phyloP scores from a whole-genome alignment of 2,329 filamentous ascomycete genomes.

The Ceratocystis diversiconidia region DNA sequence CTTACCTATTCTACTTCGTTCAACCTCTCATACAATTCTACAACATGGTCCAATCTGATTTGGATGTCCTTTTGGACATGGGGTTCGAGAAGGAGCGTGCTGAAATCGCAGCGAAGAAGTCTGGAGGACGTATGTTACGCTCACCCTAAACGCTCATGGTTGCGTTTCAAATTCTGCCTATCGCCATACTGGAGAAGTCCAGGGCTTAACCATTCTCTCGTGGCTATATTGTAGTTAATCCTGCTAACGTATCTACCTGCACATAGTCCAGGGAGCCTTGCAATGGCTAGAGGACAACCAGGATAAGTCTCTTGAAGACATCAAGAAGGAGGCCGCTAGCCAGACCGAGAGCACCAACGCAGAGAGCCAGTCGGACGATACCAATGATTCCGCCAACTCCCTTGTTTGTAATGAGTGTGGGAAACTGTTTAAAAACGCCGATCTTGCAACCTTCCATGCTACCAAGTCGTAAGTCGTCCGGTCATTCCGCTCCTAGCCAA shows the following conservation, averaged over 20 bases:
- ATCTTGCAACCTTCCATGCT: slow-evolving; percentile 79
- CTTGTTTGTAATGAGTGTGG: slow-evolving; percentile 90
- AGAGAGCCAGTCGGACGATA: slow-evolving; percentile 27
- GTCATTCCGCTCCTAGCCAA: not conserved
- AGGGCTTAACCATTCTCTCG: not conserved
- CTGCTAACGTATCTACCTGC: not conserved
- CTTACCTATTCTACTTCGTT: slow-evolving; percentile 19
- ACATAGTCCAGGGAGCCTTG: slow-evolving; percentile 66
- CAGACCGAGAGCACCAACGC: slow-evolving; percentile 5
- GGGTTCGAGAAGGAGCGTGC: slow-evolving; percentile 74
- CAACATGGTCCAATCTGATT: slow-evolving; percentile 43
- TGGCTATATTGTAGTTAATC: not conserved
- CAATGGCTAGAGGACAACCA: slow-evolving; percentile 92
- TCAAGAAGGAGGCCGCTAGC: slow-evolving; percentile 36
- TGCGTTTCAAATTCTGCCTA: not conserved
- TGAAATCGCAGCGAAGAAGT: slow-evolving; percentile 70
- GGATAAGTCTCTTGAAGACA: slow-evolving; percentile 72
- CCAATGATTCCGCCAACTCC: slow-evolving; percentile 51
- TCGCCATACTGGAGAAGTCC: not conserved
- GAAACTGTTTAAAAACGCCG: slow-evolving; percentile 72
- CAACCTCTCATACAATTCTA: not conserved
- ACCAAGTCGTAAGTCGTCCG: slow-evolving; percentile 52
- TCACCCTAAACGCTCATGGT: not conserved
- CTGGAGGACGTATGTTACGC: slow-evolving; percentile 53
- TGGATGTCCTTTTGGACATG: slow-evolving; percentile 51